Evolutionary conservation across 441 rosid species (phyloP), one percentile per base, ranked within the genome.

Genomic region (Gossypium schwendimanii): DNA sequence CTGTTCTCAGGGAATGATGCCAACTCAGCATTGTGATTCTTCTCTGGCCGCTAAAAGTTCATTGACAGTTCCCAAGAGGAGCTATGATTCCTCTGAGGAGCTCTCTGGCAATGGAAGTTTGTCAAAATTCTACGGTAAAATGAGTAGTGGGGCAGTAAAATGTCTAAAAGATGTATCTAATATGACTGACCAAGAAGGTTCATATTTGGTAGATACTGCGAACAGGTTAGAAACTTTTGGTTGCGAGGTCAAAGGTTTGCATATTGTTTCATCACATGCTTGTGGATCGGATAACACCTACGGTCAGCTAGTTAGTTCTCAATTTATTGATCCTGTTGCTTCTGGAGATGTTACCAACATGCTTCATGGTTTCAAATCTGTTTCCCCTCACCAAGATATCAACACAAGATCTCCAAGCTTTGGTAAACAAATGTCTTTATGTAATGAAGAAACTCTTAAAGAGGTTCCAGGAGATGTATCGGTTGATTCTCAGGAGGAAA

Each of bases 41-140:
- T 78, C 81, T 75, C 74, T 55, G 41, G 83, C 75, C 68, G 75
- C 81, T 75, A 83, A 77, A 72, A 86, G 84, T 67, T 86, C 80
- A 77, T 79, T 84, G 70, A 81, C 82, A 36, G 77, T 74, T 74
- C 76, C 80, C 36, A 85, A 81, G 49, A 77, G 78, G 57, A 80
- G 76, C 66, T 77, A 63, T 71, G 74, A 74, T 76, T 84, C 71
- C 67, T 70, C 45, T 77, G 78, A 85, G 63, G 83, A 76, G 84
- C 83, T 72, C 76, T 80, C 63, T 74, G 69, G 77, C 71, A 63
- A 72, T 47, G 71, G 65, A 57, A 63, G 73, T 68, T 83, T 76
- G 80, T 78, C 83, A 78, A 76, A 79, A 75, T 71, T 41, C 54
- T 11, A 28, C 58, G 72, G 68, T 77, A 61, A 61, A 17, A 76